A percentile compares a stretch with the other conserved stretches of the same genome.
Evolutionary conservation across 148 eudicot species (phyloP).

Genomic region (Bassia scoparia): DNA sequence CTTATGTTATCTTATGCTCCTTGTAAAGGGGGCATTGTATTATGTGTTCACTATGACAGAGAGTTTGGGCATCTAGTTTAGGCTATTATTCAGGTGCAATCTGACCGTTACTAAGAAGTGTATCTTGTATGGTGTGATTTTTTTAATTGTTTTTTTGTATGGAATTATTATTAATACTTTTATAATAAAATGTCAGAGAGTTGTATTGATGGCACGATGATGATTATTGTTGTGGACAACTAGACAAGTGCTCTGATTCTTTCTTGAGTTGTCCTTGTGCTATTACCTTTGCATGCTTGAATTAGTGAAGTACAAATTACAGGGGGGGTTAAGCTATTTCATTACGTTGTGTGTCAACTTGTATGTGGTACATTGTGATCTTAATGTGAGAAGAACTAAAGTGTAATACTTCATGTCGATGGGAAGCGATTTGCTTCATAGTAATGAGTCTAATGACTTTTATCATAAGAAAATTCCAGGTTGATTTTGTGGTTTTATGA

Average conservation of each 20-base stretch:
- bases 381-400: too few relatives aligned
- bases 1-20: too few relatives aligned
- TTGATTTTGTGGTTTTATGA: too few relatives aligned
- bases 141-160: background rate
- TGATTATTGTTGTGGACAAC: background rate
- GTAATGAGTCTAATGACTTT: too few relatives aligned
- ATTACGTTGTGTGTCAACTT: too few relatives aligned
- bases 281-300: background rate
- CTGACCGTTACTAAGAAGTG: background rate
- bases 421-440: too few relatives aligned
- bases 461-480: too few relatives aligned
- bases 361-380: too few relatives aligned
- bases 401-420: too few relatives aligned
- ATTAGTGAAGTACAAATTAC: background rate
- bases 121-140: too few relatives aligned
- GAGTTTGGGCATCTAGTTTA: too few relatives aligned
- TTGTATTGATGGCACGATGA: background rate
- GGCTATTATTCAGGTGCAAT: background rate
- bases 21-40: background rate
- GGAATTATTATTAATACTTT: background rate
- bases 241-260: background rate
- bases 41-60: background rate
- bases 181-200: background rate
- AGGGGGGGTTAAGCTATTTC: too few relatives aligned
- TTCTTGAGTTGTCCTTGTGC: background rate